phyloP scores from a whole-genome alignment of 805 yeast species.

The Torulaspora franciscae region DNA sequence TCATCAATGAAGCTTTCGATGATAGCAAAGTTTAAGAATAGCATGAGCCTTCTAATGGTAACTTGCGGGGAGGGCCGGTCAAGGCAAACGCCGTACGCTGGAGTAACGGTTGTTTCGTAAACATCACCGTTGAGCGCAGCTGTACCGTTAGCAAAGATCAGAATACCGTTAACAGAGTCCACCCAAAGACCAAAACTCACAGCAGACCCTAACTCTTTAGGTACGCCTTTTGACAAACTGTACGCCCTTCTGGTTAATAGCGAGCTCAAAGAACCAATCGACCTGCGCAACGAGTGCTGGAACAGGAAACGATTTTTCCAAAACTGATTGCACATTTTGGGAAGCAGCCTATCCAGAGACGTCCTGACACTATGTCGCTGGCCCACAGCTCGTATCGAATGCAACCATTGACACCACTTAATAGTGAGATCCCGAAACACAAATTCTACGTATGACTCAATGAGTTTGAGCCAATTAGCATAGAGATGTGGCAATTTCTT shows the following conservation, averaged over 20 bases:
- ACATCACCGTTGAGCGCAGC: background rate
- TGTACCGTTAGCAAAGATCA: conserved; percentile 19
- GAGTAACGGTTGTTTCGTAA: conserved; percentile 9
- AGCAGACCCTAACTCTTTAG: background rate
- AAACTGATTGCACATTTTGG: conserved; percentile 7
- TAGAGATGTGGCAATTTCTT: conserved; percentile 9
- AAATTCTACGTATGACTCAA: conserved; percentile 18
- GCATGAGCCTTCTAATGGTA: conserved; percentile 15
- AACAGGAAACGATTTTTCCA: conserved; percentile 16
- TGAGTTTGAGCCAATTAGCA: conserved; percentile 14
- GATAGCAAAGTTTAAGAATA: conserved; percentile 23
- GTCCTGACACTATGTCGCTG: conserved; percentile 11
- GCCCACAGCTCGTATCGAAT: conserved; percentile 11
- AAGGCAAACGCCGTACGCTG: conserved; percentile 15
- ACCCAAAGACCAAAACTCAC: conserved; percentile 21
- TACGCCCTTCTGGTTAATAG: conserved; percentile 2
- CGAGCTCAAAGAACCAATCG: conserved; percentile 12
- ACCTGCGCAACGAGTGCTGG: conserved; percentile 6
- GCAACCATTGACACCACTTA: conserved; percentile 21
- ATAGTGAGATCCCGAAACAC: conserved; percentile 15
- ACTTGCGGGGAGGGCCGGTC: conserved; percentile 8
- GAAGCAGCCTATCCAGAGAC: conserved; percentile 8
- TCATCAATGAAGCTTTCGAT: conserved; percentile 19
- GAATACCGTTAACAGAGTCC: conserved; percentile 21
- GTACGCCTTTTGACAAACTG: background rate